Percentiles rank a stretch among this genome's conserved stretches.
phyloP scores from a whole-genome alignment of 192 early-diverging fungal genomes.

The Chytriomyces hyalinus region DNA sequence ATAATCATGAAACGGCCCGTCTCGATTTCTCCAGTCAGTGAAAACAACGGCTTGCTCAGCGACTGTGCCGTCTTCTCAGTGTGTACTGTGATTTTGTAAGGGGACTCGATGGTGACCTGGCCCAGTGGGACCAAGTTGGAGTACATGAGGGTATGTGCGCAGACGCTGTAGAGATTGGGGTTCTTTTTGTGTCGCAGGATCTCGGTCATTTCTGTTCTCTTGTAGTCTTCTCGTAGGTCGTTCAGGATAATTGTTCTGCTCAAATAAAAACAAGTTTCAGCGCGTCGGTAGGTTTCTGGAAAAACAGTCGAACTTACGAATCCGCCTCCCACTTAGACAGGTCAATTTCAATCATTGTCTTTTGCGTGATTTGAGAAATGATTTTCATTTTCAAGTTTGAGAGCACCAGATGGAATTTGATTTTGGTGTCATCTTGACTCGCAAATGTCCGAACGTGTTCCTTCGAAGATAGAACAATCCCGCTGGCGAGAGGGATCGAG shows the following conservation, averaged over 20 bases:
- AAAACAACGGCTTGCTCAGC: slow-evolving; percentile 9
- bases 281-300: neutral
- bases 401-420: neutral
- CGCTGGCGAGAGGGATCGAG: neutral
- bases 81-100: slow-evolving; percentile 12
- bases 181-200: slow-evolving; percentile 13
- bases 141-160: slow-evolving; percentile 22
- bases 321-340: slow-evolving; percentile 13
- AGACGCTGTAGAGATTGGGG: slow-evolving; percentile 8
- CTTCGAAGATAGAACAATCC: neutral
- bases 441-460: neutral
- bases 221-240: slow-evolving; percentile 19
- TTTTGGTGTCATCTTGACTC: neutral
- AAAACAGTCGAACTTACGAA: neutral
- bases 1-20: slow-evolving; percentile 23
- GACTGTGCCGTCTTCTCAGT: neutral
- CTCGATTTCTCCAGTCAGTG: slow-evolving; percentile 24
- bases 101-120: slow-evolving; percentile 3
- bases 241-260: neutral
- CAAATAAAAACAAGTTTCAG: neutral
- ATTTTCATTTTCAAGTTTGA: slow-evolving; percentile 14
- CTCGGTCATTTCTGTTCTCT: slow-evolving; percentile 21
- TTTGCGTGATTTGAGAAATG: neutral
- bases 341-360: slow-evolving; percentile 12
- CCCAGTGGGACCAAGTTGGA: slow-evolving; percentile 26